Percentiles rank a stretch among this genome's conserved stretches.
Evolutionary conservation across 441 rosid genomes (phyloP).

Genomic region (Erodium moschatum): DNA sequence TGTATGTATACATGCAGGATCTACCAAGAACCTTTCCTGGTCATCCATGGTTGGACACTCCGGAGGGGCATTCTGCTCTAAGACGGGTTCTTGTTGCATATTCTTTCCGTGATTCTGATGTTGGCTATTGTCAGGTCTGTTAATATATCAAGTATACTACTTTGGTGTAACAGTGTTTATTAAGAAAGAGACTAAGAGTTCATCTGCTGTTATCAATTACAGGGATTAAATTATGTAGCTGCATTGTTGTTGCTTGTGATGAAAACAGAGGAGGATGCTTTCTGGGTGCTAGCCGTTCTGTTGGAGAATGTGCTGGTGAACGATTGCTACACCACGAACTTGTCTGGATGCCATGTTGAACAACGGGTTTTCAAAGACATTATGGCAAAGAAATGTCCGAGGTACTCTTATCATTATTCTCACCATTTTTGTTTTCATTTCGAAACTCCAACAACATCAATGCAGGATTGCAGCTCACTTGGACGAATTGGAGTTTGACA

Average conservation of each 20-base stretch:
- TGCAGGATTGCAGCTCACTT: conserved; percentile 81
- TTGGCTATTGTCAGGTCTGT: conserved; percentile 93
- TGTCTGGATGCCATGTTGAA: conserved; percentile 94
- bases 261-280: conserved; percentile 98
- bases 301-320: conserved; percentile 83
- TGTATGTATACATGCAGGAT: conserved; percentile 46
- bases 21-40: conserved; percentile 97
- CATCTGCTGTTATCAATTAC: background rate
- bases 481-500: conserved; percentile 83
- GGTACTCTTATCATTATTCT: conserved; percentile 28
- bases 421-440: background rate
- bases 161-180: background rate
- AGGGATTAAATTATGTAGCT: conserved; percentile 97
- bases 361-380: conserved; percentile 92
- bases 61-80: conserved; percentile 84
- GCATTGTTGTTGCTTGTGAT: conserved; percentile 87
- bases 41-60: conserved; percentile 96
- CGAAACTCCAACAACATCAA: conserved; percentile 14
- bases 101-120: conserved; percentile 97
- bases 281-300: conserved; percentile 96
- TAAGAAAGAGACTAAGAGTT: background rate
- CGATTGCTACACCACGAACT: conserved; percentile 86
- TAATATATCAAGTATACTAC: background rate
- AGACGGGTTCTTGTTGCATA: conserved; percentile 88
- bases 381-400: conserved; percentile 70